Percentiles rank a stretch among this genome's conserved stretches.
Conservation (phyloP, 192 early-diverging fungal genomes). For the Coemansia sp. region DNA sequence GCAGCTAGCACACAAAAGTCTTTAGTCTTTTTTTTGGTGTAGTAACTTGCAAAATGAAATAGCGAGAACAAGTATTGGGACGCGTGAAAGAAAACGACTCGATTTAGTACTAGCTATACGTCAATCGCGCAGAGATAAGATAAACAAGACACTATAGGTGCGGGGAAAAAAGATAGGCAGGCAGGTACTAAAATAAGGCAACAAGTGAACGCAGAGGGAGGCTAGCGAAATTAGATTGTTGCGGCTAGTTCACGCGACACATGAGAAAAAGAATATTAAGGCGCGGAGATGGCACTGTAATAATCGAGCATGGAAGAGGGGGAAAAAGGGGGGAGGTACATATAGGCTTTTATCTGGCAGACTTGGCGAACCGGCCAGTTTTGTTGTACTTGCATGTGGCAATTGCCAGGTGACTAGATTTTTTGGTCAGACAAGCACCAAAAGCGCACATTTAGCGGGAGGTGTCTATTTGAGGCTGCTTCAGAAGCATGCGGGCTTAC, state of each 20-base stretch:
- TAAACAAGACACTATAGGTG: neutral
- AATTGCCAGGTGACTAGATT: neutral
- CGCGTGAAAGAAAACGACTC: neutral
- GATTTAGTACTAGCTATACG: too few relatives aligned
- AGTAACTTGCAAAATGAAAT: neutral
- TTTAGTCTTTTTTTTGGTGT: neutral
- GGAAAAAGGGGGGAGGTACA: neutral
- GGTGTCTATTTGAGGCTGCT: neutral
- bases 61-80: neutral
- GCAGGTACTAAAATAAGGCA: too few relatives aligned
- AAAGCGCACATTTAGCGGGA: neutral
- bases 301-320: neutral
- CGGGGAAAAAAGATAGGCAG: neutral
- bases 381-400: neutral
- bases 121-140: too few relatives aligned
- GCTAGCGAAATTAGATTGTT: neutral
- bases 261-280: neutral
- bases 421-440: neutral
- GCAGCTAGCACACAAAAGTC: neutral
- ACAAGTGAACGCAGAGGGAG: neutral
- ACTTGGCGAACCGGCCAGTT: neutral
- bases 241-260: slow-evolving; percentile 3
- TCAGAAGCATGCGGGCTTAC: neutral
- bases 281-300: slow-evolving; percentile 2
- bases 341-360: neutral